These are phyloP conservation scores for Debaryomycetaceae sp. DNA, from an alignment of 1,139 yeast genomes.

Conservation along the genomic window DNA sequence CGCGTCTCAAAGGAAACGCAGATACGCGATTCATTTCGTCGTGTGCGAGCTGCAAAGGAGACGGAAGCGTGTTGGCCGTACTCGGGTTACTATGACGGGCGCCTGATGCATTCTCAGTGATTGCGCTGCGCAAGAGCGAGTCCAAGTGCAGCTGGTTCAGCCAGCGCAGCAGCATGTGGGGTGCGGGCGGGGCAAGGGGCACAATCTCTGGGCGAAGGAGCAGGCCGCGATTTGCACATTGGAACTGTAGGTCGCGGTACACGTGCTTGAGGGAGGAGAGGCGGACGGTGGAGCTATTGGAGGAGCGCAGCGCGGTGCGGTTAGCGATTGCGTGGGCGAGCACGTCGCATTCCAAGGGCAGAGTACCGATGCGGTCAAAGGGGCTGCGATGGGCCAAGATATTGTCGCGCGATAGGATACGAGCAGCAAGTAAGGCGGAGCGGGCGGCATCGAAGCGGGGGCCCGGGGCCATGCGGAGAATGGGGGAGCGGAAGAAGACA, in stretches of 20 bases:
- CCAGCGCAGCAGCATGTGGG: slow-evolving; percentile 15
- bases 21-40: no score
- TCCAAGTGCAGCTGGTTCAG: slow-evolving; percentile 21
- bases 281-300: slow-evolving; percentile 13
- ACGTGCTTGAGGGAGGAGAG: slow-evolving; percentile 51
- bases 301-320: neutral
- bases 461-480: slow-evolving; percentile 59
- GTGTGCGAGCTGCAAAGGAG: no score
- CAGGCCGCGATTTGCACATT: slow-evolving; percentile 35
- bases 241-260: slow-evolving; percentile 48
- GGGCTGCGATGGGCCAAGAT: neutral
- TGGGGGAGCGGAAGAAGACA: slow-evolving; percentile 47
- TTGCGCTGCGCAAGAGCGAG: slow-evolving; percentile 21
- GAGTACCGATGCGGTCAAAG: neutral
- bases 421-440: slow-evolving; percentile 1
- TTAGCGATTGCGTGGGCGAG: neutral
- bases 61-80: no score
- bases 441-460: slow-evolving; percentile 54
- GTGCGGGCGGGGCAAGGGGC: neutral
- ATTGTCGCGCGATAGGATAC: neutral
- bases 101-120: no score
- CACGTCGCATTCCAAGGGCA: neutral
- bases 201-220: slow-evolving; percentile 3
- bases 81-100: no score
- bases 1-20: no score